Base-by-base conservation (phyloP, 192 early-diverging fungal species). In the Dissophora ornata region DNA sequence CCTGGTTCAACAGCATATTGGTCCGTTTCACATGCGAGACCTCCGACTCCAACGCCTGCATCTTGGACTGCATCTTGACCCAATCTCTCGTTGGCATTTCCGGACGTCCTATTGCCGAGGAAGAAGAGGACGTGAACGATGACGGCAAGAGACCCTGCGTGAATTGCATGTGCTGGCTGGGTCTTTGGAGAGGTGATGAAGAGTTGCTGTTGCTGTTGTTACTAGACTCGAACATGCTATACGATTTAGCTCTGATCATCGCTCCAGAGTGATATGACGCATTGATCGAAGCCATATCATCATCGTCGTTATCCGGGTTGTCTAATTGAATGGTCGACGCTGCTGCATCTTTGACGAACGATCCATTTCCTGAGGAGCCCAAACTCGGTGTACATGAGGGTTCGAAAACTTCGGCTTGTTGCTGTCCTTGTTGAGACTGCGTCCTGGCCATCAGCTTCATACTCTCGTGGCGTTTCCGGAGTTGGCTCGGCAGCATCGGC, bases 41-140 rank as follows among this genome's bases (percentile, higher is more conserved):
- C 22, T 74, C 55, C 6, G 33, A 24, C 41, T 65, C 70, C 9
- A 74, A 36, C 13, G 62, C 54, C n/a, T 65, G 61, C 28, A 74
- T 60, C 62, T 49, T 57, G 38, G 62, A 58, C 46, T 71, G 69
- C 62, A 74, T 64, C 40, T 58, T 41, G 46, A 74, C 56, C 70
- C 70, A 74, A 21, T 74, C 70, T 29, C 62, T 44, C 3, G 70
- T 65, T 1, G 70, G 62, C 62, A 54, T 65, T 41, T 74, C 70
- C 26, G 44, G 15, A 26, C 11, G 52, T 16, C 22, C 44, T n/a
- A 45, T 45, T 9, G 44, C n/a, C 6, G 30, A 10, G 22, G 32
- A 28, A 6, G 8, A 26, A 4, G 21, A 19, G 10, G 49, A 42
- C 28, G 15, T 26, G 3, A 24, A 8, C n/a, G 55, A 13, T 45